Evolutionary conservation across 2,329 filamentous ascomycete species (phyloP), one percentile per base, ranked within the genome.

Genomic region (Fusarium udum): DNA sequence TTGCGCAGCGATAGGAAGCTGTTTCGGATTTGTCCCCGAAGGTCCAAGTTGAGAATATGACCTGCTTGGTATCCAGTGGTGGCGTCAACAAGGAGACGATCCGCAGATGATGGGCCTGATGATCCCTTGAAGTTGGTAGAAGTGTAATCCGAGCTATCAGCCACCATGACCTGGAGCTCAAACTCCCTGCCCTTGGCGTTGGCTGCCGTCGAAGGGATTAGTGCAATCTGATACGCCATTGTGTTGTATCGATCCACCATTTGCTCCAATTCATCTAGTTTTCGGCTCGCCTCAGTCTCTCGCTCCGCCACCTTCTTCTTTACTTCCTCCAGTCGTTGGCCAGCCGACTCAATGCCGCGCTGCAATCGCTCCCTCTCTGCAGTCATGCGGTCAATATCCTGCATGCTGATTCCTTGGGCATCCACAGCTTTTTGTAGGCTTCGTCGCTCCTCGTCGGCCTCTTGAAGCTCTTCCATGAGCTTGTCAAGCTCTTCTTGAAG

Each of bases 301-400:
- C 93, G 96, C 75, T 97, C 95, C 24, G 92, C 88, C 3, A 96
- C 92, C 74, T 90, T 92, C 74, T 90, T 92, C 84, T 97, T 97
- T 14, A 92, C 89, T 71, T 98, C 96, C 64, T 98, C 95, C 0
- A 98, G 86, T 59, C 94, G 89, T 61, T 89, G 87, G 11, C 90
- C 87, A 0, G 94, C 93, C 5, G 91, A 89, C 77, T 97, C 94
- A 49, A 97, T 92, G 46, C 92, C 93, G 77, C 92, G 95, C 74
- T 97, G 94, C n/a, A 99, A 88, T 52, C 96, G 91, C 79, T 99
- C 96, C 60, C 95, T 92, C 82, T 99, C 96, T 40, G 93, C 92
- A 76, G 95, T 97, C 95, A 99, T 98, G 82, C 96, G 94, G 87
- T 99, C 96, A 80, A 99, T 98, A 88, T 99, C 96, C 84, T 96